Conservation (phyloP, 441 rosid genomes). For the Adansonia grandidieri region DNA sequence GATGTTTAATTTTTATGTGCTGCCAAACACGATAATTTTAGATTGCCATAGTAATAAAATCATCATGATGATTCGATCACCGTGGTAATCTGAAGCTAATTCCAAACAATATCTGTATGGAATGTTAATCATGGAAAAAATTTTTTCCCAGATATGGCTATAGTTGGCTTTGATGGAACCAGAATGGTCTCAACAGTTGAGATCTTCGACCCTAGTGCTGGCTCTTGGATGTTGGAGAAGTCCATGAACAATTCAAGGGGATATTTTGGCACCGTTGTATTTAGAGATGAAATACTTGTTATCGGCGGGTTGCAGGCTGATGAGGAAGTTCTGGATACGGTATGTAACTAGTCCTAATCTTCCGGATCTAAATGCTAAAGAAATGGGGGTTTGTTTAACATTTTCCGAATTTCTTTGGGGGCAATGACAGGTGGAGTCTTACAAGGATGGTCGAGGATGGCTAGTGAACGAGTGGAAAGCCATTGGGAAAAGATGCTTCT, state of each 20-base stretch:
- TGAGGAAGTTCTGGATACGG: conserved; percentile 28
- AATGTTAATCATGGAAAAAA: background rate
- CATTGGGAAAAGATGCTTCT: conserved; percentile 42
- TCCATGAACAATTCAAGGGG: conserved; percentile 38
- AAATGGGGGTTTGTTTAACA: background rate
- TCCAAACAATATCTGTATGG: background rate
- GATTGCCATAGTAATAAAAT: background rate
- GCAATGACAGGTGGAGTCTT: conserved; percentile 41
- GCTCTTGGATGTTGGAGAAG: conserved; percentile 38
- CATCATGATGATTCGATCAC: background rate
- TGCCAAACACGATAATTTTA: background rate
- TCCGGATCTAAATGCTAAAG: background rate
- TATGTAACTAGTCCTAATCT: background rate
- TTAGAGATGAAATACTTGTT: conserved; percentile 35
- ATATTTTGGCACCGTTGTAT: conserved; percentile 37
- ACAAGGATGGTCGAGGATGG: conserved; percentile 42
- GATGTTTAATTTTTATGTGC: background rate
- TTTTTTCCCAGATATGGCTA: conserved; percentile 39
- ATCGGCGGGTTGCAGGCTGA: conserved; percentile 38
- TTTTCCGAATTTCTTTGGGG: background rate
- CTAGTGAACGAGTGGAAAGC: conserved; percentile 33
- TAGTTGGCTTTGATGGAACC: conserved; percentile 46
- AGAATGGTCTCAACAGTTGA: conserved; percentile 40
- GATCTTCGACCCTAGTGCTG: conserved; percentile 43
- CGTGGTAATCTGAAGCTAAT: background rate